These are phyloP conservation scores for Conticribra weissflogii DNA, from an alignment of 108 stramenopile species.

Conservation along the genomic window DNA sequence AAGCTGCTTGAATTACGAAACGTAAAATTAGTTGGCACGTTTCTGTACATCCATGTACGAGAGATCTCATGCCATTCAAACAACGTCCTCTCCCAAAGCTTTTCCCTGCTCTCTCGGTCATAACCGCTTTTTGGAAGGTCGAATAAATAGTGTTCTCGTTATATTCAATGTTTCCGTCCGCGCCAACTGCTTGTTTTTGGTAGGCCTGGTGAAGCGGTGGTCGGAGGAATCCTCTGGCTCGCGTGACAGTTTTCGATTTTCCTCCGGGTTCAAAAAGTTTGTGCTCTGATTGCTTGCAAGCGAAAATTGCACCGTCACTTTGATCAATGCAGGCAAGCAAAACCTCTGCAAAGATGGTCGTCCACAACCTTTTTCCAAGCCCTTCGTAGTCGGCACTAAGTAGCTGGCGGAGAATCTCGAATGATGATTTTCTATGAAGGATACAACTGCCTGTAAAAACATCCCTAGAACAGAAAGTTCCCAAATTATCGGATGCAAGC, in stretches of 20 bases:
- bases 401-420: constrained; percentile 60
- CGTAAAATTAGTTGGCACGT: constrained; percentile 62
- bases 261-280: constrained; percentile 6
- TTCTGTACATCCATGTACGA: constrained; percentile 58
- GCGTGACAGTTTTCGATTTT: not conserved
- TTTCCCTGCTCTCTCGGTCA: constrained; percentile 26
- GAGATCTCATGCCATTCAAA: constrained; percentile 50
- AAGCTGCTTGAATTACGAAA: constrained; percentile 54
- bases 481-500: too few relatives aligned
- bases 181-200: too few relatives aligned
- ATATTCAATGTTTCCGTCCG: too few relatives aligned
- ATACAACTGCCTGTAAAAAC: too few relatives aligned
- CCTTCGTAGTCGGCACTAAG: constrained; percentile 73
- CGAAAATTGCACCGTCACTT: constrained; percentile 11
- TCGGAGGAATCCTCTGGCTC: too few relatives aligned
- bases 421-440: constrained; percentile 10
- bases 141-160: constrained; percentile 17
- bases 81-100: constrained; percentile 42
- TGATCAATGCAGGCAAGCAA: constrained; percentile 42
- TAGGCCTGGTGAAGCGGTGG: too few relatives aligned
- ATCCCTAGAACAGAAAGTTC: too few relatives aligned
- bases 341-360: constrained; percentile 67
- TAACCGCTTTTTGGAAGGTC: constrained; percentile 20
- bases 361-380: constrained; percentile 70
- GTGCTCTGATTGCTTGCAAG: not conserved